phyloP scores from a whole-genome alignment of 768 basidiomycete species.

The Coprinopsis sp. region DNA sequence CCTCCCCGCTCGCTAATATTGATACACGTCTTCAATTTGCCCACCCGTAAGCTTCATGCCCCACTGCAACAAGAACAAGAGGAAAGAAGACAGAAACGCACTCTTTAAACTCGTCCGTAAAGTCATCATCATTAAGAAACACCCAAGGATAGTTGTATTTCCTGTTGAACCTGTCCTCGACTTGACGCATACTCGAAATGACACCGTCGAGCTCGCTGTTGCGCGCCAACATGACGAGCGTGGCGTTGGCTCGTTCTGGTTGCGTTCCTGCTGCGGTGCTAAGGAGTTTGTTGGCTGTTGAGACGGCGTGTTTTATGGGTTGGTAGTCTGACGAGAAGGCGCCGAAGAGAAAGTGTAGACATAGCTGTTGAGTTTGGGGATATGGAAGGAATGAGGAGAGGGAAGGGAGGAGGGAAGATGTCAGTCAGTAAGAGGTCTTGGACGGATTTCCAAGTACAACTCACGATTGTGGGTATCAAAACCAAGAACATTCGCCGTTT shows the following conservation, averaged over 20 bases:
- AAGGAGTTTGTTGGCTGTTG: background rate
- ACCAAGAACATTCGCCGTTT: background rate
- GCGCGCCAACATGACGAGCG: conserved; percentile 66
- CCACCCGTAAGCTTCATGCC: background rate
- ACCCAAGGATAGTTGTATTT: conserved; percentile 73
- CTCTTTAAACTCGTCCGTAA: conserved; percentile 69
- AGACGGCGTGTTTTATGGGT: background rate
- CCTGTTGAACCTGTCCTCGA: conserved; percentile 84
- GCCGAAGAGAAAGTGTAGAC: background rate
- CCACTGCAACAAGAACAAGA: background rate
- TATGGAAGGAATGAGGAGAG: background rate
- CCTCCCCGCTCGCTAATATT: conserved; percentile 52
- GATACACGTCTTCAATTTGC: conserved; percentile 38
- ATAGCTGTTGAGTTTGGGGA: background rate
- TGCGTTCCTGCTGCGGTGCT: no score
- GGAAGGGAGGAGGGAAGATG: background rate
- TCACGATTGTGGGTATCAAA: background rate
- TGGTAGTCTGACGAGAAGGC: background rate
- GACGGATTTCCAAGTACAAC: background rate
- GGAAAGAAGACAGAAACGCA: conserved; percentile 20
- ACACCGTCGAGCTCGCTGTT: conserved; percentile 50
- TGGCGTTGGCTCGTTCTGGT: conserved; percentile 73
- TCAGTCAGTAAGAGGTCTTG: background rate
- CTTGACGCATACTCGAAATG: conserved; percentile 53
- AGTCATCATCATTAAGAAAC: conserved; percentile 80